These are phyloP conservation scores for Phellinidium pouzarii DNA, from an alignment of 1,284 basidiomycete species.

Conservation along the genomic window DNA sequence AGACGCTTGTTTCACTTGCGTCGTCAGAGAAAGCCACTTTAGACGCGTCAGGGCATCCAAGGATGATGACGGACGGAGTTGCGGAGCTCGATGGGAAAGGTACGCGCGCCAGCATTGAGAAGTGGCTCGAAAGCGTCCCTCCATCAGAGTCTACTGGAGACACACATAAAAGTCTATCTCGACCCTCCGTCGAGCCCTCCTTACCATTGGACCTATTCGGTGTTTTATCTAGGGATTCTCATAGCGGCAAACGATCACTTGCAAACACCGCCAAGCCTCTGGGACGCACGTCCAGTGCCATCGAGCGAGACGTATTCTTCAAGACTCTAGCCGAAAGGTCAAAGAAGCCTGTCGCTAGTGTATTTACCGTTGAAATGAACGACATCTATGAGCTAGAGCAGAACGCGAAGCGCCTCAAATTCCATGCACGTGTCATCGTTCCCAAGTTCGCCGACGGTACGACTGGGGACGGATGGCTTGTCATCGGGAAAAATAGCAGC, in stretches of 20 bases:
- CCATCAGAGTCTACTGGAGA: background rate
- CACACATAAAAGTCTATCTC: background rate
- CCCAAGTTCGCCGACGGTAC: constrained; percentile 12
- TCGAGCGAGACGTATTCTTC: constrained; percentile 12
- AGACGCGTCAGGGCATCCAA: constrained; percentile 8
- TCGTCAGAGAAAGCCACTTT: constrained; percentile 11
- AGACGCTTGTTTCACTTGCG: constrained; percentile 13
- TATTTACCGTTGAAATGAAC: constrained; percentile 12
- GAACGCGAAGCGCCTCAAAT: constrained; percentile 10
- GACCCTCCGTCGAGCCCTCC: background rate
- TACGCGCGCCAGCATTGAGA: constrained; percentile 6
- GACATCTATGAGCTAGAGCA: constrained; percentile 12
- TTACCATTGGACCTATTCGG: background rate
- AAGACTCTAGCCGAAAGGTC: constrained; percentile 10
- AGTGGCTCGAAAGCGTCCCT: constrained; percentile 14
- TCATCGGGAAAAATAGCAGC: constrained; percentile 12
- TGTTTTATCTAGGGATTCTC: background rate
- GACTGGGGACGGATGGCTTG: constrained; percentile 14
- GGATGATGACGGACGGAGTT: constrained; percentile 6
- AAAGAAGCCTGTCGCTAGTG: constrained; percentile 8
- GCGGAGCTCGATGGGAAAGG: constrained; percentile 1
- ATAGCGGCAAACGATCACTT: background rate
- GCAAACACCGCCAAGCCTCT: background rate
- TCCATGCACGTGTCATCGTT: constrained; percentile 14
- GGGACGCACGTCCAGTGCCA: constrained; percentile 7